Base-by-base conservation (phyloP, 2,329 filamentous ascomycete species). In the Xylaria sp. region DNA sequence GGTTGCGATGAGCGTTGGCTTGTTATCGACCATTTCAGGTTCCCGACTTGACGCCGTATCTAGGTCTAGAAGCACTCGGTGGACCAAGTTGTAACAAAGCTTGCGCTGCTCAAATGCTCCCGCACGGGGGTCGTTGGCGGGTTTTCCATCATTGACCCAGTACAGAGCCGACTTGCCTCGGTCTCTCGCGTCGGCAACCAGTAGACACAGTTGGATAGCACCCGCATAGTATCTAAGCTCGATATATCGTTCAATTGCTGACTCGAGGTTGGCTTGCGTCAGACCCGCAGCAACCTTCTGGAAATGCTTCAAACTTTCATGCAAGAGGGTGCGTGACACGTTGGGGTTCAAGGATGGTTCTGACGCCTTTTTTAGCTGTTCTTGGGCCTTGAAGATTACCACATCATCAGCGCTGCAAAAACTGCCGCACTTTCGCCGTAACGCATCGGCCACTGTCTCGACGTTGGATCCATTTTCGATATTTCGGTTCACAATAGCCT, bases 321-420 rank as follows among this genome's bases (percentile, higher is more conserved):
- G 94, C 25, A 99, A 85, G 41, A 97, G 83, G 52, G 90, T 90
- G 39, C 94, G 89, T 6, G 92, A 93, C 60, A 89, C 85, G 73
- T 94, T 95, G 4, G 89, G 89, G 75, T 94, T 93, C 4, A 86
- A 83, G 10, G 90, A 89, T 56, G 92, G 89, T 78, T 97, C 94
- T 2, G 90, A 90, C 0, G 95, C 95, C 73, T 93, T 89, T 83
- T 97, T 97, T 61, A 98, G 83, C 75, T 95, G 92, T 80, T 99
- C 96, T 78, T 98, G 95, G 0, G 96, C 96, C 81, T 97, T 98
- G 89, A 99, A 99, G 73, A 97, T 95, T 71, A 98, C 90, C 1
- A 98, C 96, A 81, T 99, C 96, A 72, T 99, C 95, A 0, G 95
- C 90, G 76, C 94, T 97, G 80, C 96, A 99, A 86, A 99, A 99